phyloP scores from a whole-genome alignment of 2,329 filamentous ascomycete species.

The Fusarium buharicum region DNA sequence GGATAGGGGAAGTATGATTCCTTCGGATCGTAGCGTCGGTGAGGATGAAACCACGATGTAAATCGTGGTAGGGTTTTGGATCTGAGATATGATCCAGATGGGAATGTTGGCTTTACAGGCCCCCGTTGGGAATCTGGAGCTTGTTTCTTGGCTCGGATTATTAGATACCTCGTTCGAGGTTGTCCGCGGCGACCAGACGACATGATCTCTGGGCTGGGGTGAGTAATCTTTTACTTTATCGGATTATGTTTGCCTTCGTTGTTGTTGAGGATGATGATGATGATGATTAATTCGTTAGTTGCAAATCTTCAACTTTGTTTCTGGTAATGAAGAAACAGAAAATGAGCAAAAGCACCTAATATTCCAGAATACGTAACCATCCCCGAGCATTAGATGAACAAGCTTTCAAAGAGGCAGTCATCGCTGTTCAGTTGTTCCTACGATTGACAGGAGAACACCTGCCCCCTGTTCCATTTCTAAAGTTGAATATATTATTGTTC shows the following conservation, averaged over 20 bases:
- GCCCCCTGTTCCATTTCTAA: background rate
- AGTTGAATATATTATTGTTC: background rate
- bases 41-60: constrained; percentile 34
- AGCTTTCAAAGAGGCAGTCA: background rate
- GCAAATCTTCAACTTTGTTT: background rate
- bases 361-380: background rate
- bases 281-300: background rate
- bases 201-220: constrained; percentile 4
- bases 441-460: background rate
- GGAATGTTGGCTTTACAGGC: constrained; percentile 1
- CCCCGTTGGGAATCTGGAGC: background rate
- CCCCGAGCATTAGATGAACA: background rate
- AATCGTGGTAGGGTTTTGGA: constrained; percentile 17
- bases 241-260: background rate
- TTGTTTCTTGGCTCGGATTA: constrained; percentile 15
- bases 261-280: too few relatives aligned
- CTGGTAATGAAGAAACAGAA: background rate
- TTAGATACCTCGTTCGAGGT: constrained; percentile 17
- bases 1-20: constrained; percentile 45
- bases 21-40: constrained; percentile 30
- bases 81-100: constrained; percentile 15
- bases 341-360: background rate
- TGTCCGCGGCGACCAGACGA: background rate
- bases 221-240: background rate
- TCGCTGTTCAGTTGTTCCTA: background rate